Conservation (phyloP, 768 basidiomycete species). For the Leccinum variicolor region DNA sequence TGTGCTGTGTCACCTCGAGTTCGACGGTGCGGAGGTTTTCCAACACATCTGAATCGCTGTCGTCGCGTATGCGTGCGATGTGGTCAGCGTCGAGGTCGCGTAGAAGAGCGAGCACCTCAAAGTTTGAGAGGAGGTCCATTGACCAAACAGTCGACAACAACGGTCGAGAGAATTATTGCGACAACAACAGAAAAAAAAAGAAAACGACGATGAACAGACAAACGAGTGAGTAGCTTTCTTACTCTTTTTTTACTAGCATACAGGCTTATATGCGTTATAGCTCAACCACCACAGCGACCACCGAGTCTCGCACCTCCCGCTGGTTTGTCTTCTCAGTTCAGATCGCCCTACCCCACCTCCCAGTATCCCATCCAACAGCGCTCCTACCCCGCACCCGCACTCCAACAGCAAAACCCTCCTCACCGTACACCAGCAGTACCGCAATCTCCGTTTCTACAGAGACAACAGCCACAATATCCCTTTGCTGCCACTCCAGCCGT, state of each 20-base stretch:
- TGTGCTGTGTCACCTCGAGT: conserved; percentile 51
- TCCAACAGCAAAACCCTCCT: conserved; percentile 47
- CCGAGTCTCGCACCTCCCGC: conserved; percentile 70
- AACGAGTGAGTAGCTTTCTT: conserved; percentile 46
- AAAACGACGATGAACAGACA: conserved; percentile 53
- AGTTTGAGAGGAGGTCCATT: conserved; percentile 73
- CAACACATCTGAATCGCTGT: conserved; percentile 53
- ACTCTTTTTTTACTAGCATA: too few species aligned
- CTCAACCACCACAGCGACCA: conserved; percentile 80
- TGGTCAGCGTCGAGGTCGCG: conserved; percentile 75
- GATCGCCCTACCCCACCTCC: conserved; percentile 45
- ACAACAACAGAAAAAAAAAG: neutral
- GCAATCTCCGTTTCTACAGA: conserved; percentile 63
- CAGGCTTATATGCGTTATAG: too few species aligned
- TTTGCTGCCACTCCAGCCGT: conserved; percentile 47
- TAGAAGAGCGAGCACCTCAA: conserved; percentile 78
- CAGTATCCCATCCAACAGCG: conserved; percentile 31
- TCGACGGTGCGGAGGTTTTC: conserved; percentile 85
- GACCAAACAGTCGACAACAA: conserved; percentile 29
- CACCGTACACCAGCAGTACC: conserved; percentile 59
- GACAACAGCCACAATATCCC: conserved; percentile 53
- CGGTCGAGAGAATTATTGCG: neutral
- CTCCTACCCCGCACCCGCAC: conserved; percentile 37
- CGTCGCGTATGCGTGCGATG: conserved; percentile 66
- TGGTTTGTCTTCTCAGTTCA: conserved; percentile 60